Conservation (phyloP, 2,329 filamentous ascomycete genomes). For the Stemphylium beticola region DNA sequence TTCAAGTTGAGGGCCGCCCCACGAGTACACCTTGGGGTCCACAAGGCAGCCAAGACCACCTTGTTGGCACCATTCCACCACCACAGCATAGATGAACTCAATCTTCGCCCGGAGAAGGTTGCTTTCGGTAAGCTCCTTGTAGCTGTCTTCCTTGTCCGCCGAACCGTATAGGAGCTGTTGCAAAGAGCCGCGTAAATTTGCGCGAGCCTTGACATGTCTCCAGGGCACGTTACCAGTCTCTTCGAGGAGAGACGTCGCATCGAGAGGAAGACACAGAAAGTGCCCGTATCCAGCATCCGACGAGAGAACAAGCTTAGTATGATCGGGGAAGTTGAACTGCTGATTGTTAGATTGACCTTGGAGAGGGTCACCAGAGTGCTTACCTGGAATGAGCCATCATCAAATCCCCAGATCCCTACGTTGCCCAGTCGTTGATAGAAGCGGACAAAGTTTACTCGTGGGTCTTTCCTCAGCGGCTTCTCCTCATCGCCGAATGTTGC, state of each 20-base stretch:
- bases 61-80: constrained; percentile 73
- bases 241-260: constrained; percentile 70
- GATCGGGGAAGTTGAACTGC: constrained; percentile 88
- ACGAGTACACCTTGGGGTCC: constrained; percentile 47
- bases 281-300: constrained; percentile 76
- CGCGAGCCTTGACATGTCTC: constrained; percentile 71
- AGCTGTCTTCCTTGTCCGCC: constrained; percentile 56
- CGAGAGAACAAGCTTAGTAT: constrained; percentile 83
- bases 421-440: constrained; percentile 84
- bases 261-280: constrained; percentile 76
- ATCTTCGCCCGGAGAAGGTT: constrained; percentile 79
- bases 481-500: constrained; percentile 51
- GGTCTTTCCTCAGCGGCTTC: constrained; percentile 56
- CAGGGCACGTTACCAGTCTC: constrained; percentile 67
- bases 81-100: constrained; percentile 70
- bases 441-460: constrained; percentile 65
- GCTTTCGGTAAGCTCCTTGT: constrained; percentile 65
- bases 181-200: constrained; percentile 73
- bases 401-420: constrained; percentile 82
- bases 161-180: constrained; percentile 72
- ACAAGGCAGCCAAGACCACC: constrained; percentile 67
- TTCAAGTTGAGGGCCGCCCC: constrained; percentile 53
- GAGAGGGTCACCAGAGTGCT: constrained; percentile 15
- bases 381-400: constrained; percentile 79
- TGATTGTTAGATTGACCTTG: constrained; percentile 7